Evolutionary conservation across 345 rosid genomes (phyloP), one percentile per base, ranked within the genome.

Genomic region (Carallia brachiata): DNA sequence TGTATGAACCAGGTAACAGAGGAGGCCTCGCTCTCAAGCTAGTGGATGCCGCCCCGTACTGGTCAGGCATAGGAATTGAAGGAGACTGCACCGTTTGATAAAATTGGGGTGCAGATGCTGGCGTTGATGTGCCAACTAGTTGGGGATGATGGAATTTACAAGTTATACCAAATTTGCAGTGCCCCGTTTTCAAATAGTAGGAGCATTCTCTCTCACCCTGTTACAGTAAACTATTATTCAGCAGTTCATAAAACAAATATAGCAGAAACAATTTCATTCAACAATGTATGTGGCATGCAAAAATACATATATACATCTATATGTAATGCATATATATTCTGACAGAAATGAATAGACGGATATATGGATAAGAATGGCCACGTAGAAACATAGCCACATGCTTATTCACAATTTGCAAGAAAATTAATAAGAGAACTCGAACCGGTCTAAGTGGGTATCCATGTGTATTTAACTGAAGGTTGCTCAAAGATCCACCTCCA

Each of bases 61-160:
- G 77, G 44, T 73, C 71, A 66, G 71, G 61, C 54, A 73, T 37
- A 36, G 59, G 67, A 50, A 73, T 73, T 37, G 77, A 73, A 62
- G 77, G 67, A 61, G 77, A 67, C 71, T 73, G 77, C 77, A 73
- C 72, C 72, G 63, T 56, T 62, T 73, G 77, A 67, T 67, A 73
- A 73, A 73, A 73, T 53, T 73, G 77, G 62, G 77, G 72, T 73
- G 77, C 77, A 73, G 77, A 73, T 55, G 64, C 66, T 61, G 77
- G 68, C 68, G 56, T 19, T 36, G 70, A 61, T 30, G 66, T 39
- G 72, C 62, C 72, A 62, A 62, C 68, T 67, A 62, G 72, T 63
- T 67, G 77, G 53, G 77, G 77, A 67, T 73, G 77, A 67, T 73
- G 72, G 72, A 73, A 73, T 73, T 73, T 73, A 73, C 77, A 73